Evolutionary conservation across 257 asterid genomes (phyloP).

Genomic region (Ilex aquifolium): DNA sequence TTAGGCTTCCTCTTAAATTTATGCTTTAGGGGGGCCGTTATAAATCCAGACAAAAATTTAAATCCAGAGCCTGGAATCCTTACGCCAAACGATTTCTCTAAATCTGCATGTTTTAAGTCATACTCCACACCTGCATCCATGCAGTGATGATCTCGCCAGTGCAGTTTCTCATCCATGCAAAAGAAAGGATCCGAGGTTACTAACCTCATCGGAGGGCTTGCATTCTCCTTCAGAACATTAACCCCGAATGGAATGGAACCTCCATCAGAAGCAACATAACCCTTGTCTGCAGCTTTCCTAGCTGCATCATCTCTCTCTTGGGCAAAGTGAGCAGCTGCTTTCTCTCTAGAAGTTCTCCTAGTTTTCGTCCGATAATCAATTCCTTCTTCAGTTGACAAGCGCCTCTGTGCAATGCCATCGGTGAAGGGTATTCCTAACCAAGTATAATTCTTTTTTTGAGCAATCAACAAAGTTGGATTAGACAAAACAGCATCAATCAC

Average conservation of each 20-base stretch:
- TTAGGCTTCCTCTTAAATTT: conserved; percentile 66
- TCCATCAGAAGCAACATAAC: conserved; percentile 62
- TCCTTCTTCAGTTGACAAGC: conserved; percentile 82
- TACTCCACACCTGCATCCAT: conserved; percentile 96
- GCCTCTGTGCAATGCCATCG: conserved; percentile 59
- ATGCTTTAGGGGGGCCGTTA: conserved; percentile 49
- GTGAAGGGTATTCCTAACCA: conserved; percentile 91
- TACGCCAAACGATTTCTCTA: conserved; percentile 89
- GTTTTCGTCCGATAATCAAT: conserved; percentile 82
- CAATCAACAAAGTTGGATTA: conserved; percentile 71
- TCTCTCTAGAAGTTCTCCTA: conserved; percentile 85
- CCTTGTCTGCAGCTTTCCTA: conserved; percentile 66
- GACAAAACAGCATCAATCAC: conserved; percentile 83
- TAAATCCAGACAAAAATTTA: conserved; percentile 59
- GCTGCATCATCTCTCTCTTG: conserved; percentile 81
- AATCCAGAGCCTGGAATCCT: conserved; percentile 46
- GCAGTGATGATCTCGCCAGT: conserved; percentile 95
- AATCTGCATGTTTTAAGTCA: conserved; percentile 91
- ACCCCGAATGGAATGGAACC: conserved; percentile 38
- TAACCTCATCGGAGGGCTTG: conserved; percentile 39
- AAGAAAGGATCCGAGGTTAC: conserved; percentile 53
- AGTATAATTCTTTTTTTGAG: conserved; percentile 74
- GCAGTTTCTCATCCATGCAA: conserved; percentile 68
- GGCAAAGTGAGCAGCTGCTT: conserved; percentile 63
- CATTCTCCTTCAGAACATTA: conserved; percentile 43